Conservation (phyloP, 495 filamentous ascomycete species). For the Rusavskia elegans region DNA sequence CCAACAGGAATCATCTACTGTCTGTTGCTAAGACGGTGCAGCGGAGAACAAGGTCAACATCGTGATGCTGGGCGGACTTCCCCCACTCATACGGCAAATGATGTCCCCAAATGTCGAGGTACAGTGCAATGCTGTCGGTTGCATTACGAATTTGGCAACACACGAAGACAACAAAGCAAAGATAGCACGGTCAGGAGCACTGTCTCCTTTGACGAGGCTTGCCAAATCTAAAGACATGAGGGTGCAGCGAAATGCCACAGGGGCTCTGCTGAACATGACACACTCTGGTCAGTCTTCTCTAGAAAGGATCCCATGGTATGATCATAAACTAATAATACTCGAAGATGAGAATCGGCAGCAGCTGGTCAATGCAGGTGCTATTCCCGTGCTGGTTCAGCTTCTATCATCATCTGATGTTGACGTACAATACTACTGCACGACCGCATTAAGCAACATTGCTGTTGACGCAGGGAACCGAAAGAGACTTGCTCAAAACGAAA, state of each 20-base stretch:
- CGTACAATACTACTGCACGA: constrained; percentile 99
- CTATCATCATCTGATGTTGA: constrained; percentile 86
- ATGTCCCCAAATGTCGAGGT: constrained; percentile 98
- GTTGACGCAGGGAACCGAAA: constrained; percentile 85
- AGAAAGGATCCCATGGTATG: background rate
- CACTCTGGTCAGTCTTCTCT: constrained; percentile 62
- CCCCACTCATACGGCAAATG: constrained; percentile 93
- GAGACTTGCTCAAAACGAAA: constrained; percentile 75
- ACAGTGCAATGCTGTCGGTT: constrained; percentile 96
- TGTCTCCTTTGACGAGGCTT: constrained; percentile 75
- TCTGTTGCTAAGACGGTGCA: constrained; percentile 34
- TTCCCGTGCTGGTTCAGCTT: constrained; percentile 88
- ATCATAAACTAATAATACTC: background rate
- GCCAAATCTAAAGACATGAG: constrained; percentile 98
- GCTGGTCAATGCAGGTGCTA: constrained; percentile 88
- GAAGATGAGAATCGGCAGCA: constrained; percentile 94
- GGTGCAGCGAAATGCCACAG: constrained; percentile 93
- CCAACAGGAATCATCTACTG: background rate
- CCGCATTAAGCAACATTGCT: constrained; percentile 93
- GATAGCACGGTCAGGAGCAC: constrained; percentile 86
- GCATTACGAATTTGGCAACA: constrained; percentile 94
- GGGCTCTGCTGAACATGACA: constrained; percentile 95
- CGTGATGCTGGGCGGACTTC: constrained; percentile 76
- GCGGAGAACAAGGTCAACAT: constrained; percentile 96
- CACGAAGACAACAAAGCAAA: constrained; percentile 99